Conservation (phyloP, 106 monocot species). For the Chionographis japonica region DNA sequence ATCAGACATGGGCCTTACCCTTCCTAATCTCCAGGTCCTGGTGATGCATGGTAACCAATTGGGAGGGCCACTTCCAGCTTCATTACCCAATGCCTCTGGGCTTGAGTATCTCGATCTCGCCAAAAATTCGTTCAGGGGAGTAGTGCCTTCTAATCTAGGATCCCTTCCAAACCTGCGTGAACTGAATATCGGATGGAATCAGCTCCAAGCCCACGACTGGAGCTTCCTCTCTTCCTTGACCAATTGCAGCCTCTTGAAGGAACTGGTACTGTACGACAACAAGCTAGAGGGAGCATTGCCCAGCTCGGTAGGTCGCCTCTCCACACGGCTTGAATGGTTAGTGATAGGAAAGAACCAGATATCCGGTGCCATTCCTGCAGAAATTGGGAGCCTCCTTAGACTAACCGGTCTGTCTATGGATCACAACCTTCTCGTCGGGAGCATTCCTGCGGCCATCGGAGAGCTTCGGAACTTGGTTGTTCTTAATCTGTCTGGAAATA, state of each 20-base stretch:
- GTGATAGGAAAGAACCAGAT: conserved; percentile 2
- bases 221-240: conserved; percentile 17
- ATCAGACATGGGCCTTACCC: background rate
- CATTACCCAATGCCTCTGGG: background rate
- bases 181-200: background rate
- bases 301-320: conserved; percentile 6
- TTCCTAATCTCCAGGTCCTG: conserved; percentile 1
- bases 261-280: background rate
- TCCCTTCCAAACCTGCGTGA: background rate
- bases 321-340: background rate
- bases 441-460: conserved; percentile 10
- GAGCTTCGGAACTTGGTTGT: conserved; percentile 7
- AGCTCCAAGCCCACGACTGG: conserved; percentile 12
- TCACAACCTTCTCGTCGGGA: conserved; percentile 3
- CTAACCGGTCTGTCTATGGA: background rate
- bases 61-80: background rate
- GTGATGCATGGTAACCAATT: background rate
- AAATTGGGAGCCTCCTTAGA: conserved; percentile 8
- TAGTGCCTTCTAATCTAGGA: conserved; percentile 5
- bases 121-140: background rate
- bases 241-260: conserved; percentile 9
- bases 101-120: background rate
- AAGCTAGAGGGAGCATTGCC: conserved; percentile 4
- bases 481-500: conserved; percentile 10
- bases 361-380: conserved; percentile 12